Conservation (phyloP, 495 filamentous ascomycete genomes). For the Haplographium delicatum region DNA sequence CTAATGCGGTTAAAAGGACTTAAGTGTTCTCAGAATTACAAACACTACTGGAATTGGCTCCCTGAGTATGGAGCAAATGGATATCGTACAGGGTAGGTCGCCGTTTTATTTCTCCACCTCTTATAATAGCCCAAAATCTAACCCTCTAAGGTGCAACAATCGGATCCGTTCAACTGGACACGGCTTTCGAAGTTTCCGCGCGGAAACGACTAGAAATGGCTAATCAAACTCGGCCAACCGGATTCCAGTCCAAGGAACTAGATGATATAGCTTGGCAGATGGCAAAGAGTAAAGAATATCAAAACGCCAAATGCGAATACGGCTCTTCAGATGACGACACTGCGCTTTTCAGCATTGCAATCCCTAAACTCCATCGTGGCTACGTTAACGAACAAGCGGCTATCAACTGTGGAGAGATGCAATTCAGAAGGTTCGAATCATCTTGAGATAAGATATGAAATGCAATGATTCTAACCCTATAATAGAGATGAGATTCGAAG, state of each 20-base stretch:
- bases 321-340: slow-evolving; percentile 30
- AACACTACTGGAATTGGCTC: slow-evolving; percentile 19
- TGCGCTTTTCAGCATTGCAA: slow-evolving; percentile 19
- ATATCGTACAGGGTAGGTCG: slow-evolving; percentile 30
- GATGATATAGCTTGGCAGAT: slow-evolving; percentile 23
- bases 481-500: slow-evolving; percentile 30
- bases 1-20: slow-evolving; percentile 8
- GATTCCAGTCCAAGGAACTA: slow-evolving; percentile 10
- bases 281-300: slow-evolving; percentile 24
- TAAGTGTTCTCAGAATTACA: slow-evolving; percentile 17
- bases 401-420: slow-evolving; percentile 35
- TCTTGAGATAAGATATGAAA: no score
- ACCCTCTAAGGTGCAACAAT: slow-evolving; percentile 18
- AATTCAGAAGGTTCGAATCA: slow-evolving; percentile 22
- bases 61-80: slow-evolving; percentile 35
- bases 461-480: neutral
- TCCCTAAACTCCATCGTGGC: slow-evolving; percentile 27
- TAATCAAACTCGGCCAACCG: slow-evolving; percentile 4
- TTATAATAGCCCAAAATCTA: neutral
- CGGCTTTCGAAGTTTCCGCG: slow-evolving; percentile 17
- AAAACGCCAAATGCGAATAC: slow-evolving; percentile 30
- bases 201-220: slow-evolving; percentile 13
- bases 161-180: slow-evolving; percentile 24
- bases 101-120: neutral
- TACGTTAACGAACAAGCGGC: slow-evolving; percentile 26